Percentiles rank a stretch among this genome's conserved stretches.
These are phyloP conservation scores for Nepenthes alata DNA, from an alignment of 179 eudicot genomes.

Conservation along the genomic window DNA sequence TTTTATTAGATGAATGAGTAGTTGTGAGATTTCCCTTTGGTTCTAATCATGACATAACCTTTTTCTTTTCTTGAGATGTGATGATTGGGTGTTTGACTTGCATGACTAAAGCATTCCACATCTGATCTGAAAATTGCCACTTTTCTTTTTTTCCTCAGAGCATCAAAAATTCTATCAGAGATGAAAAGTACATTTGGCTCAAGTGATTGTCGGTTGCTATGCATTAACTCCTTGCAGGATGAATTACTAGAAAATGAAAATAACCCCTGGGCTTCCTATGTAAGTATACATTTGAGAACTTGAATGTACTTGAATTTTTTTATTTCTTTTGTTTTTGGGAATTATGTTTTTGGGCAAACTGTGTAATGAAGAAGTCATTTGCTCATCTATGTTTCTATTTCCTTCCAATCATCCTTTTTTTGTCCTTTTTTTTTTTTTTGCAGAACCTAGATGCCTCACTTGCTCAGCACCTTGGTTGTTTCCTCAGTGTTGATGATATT, in stretches of 20 bases:
- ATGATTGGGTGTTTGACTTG: neutral
- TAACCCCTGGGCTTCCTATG: constrained; percentile 64
- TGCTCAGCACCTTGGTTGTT: constrained; percentile 38
- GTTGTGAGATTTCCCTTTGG: too few relatives aligned
- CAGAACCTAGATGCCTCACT: constrained; percentile 41
- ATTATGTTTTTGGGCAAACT: neutral
- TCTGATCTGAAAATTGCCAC: neutral
- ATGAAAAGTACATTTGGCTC: constrained; percentile 86
- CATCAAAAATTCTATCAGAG: constrained; percentile 50
- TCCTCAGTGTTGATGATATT: constrained; percentile 53
- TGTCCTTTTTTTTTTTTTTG: constrained; percentile 9
- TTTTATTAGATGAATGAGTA: too few relatives aligned
- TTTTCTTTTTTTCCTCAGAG: constrained; percentile 29
- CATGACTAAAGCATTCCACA: neutral
- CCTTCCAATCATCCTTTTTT: neutral
- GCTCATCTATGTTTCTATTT: too few relatives aligned
- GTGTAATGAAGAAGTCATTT: too few relatives aligned
- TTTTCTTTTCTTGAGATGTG: constrained; percentile 1
- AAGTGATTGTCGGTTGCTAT: constrained; percentile 62
- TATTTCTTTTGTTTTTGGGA: neutral
- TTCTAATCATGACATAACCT: neutral
- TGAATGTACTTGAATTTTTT: constrained; percentile 3
- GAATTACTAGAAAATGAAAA: constrained; percentile 36
- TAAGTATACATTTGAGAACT: constrained; percentile 22
- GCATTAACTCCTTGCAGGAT: constrained; percentile 59